phyloP scores from a whole-genome alignment of 2,329 filamentous ascomycete genomes.

The Didymella arachidicola region DNA sequence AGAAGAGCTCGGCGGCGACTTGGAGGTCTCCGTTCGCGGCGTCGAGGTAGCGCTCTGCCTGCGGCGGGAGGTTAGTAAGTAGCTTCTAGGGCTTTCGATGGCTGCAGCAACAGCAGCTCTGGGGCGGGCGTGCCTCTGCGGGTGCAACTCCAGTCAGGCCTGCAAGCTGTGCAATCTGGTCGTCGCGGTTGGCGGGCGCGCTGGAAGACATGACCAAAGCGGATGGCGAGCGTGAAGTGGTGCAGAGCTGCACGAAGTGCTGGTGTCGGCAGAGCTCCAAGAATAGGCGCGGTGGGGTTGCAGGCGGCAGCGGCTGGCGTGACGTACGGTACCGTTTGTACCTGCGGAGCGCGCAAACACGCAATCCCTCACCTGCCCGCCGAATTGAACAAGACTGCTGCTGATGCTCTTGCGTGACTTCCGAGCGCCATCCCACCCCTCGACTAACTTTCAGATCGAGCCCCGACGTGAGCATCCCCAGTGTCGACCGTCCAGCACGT shows the following conservation, averaged over 20 bases:
- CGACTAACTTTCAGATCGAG: neutral
- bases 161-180: slow-evolving; percentile 47
- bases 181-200: slow-evolving; percentile 42
- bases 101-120: neutral
- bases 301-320: slow-evolving; percentile 31
- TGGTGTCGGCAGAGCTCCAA: slow-evolving; percentile 17
- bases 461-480: neutral
- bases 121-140: slow-evolving; percentile 36
- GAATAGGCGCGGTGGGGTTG: slow-evolving; percentile 23
- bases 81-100: slow-evolving; percentile 41
- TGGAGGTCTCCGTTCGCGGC: slow-evolving; percentile 57
- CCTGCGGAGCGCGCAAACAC: slow-evolving; percentile 2
- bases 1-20: slow-evolving; percentile 56
- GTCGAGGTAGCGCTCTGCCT: slow-evolving; percentile 56
- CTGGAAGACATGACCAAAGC: slow-evolving; percentile 43
- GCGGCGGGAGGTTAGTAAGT: slow-evolving; percentile 32
- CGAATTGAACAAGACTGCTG: too few species aligned
- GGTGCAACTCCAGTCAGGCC: slow-evolving; percentile 47
- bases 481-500: neutral
- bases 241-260: neutral
- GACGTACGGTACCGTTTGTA: slow-evolving; percentile 10
- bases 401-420: too few species aligned
- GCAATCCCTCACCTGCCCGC: neutral
- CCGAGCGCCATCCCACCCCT: neutral
- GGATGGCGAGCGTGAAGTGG: neutral